A percentile compares a stretch with the other conserved stretches of the same genome.
Evolutionary conservation across 805 yeast genomes (phyloP).

Genomic region (Saccharomycopsis schoenii): DNA sequence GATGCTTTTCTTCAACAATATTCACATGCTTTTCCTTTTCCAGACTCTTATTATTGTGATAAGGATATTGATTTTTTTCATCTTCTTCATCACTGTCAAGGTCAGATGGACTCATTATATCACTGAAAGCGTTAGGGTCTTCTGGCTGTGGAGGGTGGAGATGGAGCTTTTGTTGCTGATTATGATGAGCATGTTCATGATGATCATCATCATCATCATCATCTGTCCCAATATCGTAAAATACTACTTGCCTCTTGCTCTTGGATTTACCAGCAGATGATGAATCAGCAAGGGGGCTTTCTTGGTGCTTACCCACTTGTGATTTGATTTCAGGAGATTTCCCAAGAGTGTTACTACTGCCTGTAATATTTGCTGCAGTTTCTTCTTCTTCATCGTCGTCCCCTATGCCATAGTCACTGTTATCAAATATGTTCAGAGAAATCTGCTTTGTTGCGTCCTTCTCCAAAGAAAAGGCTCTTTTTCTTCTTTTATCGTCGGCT

Average conservation of each 20-base stretch:
- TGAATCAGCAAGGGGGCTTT: neutral
- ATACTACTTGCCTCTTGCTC: constrained; percentile 3
- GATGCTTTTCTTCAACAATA: neutral
- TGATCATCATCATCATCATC: neutral
- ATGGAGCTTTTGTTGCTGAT: neutral
- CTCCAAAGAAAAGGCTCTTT: constrained; percentile 12
- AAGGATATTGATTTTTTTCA: neutral
- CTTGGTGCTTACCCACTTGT: neutral
- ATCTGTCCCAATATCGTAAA: constrained; percentile 4
- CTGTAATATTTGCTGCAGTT: neutral
- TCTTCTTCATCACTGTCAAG: neutral
- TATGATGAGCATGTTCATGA: neutral
- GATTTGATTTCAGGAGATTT: neutral
- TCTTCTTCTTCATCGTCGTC: constrained; percentile 1
- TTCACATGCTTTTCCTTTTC: neutral
- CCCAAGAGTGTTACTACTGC: neutral
- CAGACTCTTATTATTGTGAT: neutral
- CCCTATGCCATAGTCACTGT: neutral
- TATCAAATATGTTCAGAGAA: neutral
- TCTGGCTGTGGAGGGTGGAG: neutral
- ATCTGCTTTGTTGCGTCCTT: constrained; percentile 8
- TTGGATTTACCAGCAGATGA: neutral
- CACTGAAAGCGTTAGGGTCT: neutral
- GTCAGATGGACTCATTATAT: neutral
- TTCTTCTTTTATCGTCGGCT: constrained; percentile 5